phyloP scores from a whole-genome alignment of 192 early-diverging fungal genomes.

The Backusella circina region DNA sequence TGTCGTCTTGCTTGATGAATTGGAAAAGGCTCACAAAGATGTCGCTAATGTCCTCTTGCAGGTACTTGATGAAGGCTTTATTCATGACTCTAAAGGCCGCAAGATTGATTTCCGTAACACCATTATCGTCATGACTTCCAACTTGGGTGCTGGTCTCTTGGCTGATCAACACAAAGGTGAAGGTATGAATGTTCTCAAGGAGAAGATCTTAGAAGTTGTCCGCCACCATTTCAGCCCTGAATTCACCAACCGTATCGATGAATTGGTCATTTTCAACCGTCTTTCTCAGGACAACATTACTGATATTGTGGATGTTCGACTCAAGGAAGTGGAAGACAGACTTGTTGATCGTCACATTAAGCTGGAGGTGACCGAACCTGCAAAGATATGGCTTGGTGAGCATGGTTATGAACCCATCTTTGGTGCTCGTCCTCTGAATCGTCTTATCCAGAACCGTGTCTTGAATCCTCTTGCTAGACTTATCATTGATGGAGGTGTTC shows the following conservation, averaged over 20 bases:
- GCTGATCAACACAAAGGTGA: conserved; percentile 36
- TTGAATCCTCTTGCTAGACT: conserved; percentile 50
- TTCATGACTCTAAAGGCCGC: conserved; percentile 77
- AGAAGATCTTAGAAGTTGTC: conserved; percentile 64
- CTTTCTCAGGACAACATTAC: conserved; percentile 62
- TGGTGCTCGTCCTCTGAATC: conserved; percentile 90
- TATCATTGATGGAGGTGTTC: conserved; percentile 51
- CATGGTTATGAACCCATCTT: conserved; percentile 90
- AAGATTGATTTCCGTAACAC: conserved; percentile 79
- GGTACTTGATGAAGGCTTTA: conserved; percentile 78
- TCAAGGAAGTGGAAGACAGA: conserved; percentile 63
- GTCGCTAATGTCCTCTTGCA: conserved; percentile 94
- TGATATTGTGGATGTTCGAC: conserved; percentile 73
- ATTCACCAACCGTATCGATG: conserved; percentile 79
- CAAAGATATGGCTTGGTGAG: conserved; percentile 71
- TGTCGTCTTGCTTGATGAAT: conserved; percentile 76
- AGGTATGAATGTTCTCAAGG: conserved; percentile 48
- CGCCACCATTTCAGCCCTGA: conserved; percentile 76
- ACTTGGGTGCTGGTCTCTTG: conserved; percentile 70
- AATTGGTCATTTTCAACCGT: conserved; percentile 77
- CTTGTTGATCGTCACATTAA: conserved; percentile 74
- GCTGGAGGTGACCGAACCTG: conserved; percentile 63
- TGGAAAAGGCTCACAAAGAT: conserved; percentile 83
- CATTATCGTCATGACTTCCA: conserved; percentile 80
- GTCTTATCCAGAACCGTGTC: conserved; percentile 77